Base-by-base conservation (phyloP, 176 grass and related monocot species). In the Oryza officinalis region DNA sequence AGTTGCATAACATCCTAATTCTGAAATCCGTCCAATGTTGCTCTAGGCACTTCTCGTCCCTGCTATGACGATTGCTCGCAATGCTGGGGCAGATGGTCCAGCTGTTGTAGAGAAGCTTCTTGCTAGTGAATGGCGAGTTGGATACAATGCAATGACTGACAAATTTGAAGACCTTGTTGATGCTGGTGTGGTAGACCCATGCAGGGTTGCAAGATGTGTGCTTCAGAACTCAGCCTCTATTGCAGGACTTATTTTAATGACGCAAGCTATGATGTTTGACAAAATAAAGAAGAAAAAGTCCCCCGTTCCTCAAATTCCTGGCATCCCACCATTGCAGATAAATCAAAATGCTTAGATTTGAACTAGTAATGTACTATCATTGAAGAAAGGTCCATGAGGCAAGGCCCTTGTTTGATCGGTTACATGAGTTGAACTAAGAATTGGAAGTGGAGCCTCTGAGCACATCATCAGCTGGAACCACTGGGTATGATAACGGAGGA, bases 201-300 rank as follows among this genome's bases (percentile, higher is more conserved):
- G 86, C 67, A 92, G 84, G 80, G 96, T 94, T 60, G 86, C 89
- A 15, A 89, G 91, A 89, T 93, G 93, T 1, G 91, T 94, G 13
- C 93, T 98, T 2, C 82, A 95, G 73, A 98, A 93, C 69, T 94
- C 91, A 8, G 88, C 93, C 27, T 98, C 96, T 10, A 88, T 98
- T 1, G 79, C 93, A 70, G 92, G 96, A 67, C 49, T 95, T 43
- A 85, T 98, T 80, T 80, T 98, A 59, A 95, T 91, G 88, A 91
- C 92, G 25, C 90, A 98, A 75, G 92, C 91, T 65, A 92, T 86
- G 82, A 86, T 95, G 92, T 94, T 95, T 38, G 91, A 98, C 84
- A 92, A 89, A 73, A 54, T 83, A 69, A 95, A 91, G 89, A 93
- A 86, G 76, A 91, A 91, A 15, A 82, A 87, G 68, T 90, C 92